Evolutionary conservation across 495 filamentous ascomycete genomes (phyloP).

Genomic region (Penicillium paxilli): DNA sequence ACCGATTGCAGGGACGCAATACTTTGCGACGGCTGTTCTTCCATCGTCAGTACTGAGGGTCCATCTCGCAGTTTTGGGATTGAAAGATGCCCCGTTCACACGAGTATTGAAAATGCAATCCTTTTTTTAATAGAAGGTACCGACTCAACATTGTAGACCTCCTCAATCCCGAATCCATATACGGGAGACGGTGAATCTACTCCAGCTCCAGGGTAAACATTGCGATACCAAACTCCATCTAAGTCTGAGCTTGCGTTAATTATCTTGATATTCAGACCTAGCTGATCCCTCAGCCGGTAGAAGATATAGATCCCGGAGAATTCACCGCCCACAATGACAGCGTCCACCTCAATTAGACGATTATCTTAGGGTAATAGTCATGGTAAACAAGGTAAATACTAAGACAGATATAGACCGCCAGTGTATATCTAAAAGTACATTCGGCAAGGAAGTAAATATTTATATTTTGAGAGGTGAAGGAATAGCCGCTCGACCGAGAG

Average conservation of each 20-base stretch:
- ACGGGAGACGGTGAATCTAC: constrained; percentile 51
- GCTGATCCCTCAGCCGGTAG: constrained; percentile 28
- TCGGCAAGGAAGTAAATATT: too few species aligned
- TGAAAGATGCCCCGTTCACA: constrained; percentile 47
- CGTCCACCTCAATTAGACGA: constrained; percentile 39
- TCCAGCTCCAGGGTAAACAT: constrained; percentile 45
- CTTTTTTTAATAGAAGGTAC: constrained; percentile 49
- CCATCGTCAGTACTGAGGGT: constrained; percentile 47
- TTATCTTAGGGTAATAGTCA: background rate
- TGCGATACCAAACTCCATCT: constrained; percentile 53
- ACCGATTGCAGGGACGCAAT: constrained; percentile 45
- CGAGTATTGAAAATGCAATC: constrained; percentile 51
- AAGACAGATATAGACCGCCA: too few species aligned
- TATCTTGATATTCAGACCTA: constrained; percentile 31
- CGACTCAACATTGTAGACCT: constrained; percentile 54
- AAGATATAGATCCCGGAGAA: constrained; percentile 39
- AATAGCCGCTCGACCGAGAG: too few species aligned
- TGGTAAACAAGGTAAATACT: too few species aligned
- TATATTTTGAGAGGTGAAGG: too few species aligned
- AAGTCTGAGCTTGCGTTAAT: constrained; percentile 44
- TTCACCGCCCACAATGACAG: constrained; percentile 54
- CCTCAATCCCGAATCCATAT: constrained; percentile 47
- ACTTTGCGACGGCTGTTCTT: constrained; percentile 37
- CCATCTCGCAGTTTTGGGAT: constrained; percentile 43
- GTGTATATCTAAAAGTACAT: too few species aligned